Evolutionary conservation across 2,329 filamentous ascomycete species (phyloP), one percentile per base, ranked within the genome.

Genomic region (Scopulariopsis brevicaulis): DNA sequence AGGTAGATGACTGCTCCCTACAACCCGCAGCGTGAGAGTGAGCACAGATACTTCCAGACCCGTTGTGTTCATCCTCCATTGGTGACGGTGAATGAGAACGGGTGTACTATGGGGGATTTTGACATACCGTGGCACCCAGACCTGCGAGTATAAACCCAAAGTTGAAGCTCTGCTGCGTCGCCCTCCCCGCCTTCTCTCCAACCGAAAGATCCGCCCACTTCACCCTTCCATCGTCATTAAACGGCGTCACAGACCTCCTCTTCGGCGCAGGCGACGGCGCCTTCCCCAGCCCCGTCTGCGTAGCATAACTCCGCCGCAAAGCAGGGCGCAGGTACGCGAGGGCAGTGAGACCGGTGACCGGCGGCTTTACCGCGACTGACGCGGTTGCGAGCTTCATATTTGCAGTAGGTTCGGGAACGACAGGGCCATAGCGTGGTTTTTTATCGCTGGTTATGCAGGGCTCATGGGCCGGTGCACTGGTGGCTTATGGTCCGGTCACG

Each of bases 111-210:
- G 34, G n/a, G 14, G 35, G 32, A 22, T 46, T 14, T 20, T 12
- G 43, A 64, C 79, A 61, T 77, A 90, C 89, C 40, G 92, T 96
- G 64, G 93, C 76, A 37, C 84, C 79, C 12, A 92, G 73, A 28
- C 93, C 93, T 8, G 86, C 76, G 1, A 90, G 64, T 10, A 96
- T 83, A 61, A 96, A 72, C 63, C 86, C 79, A 63, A 96, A 84
- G 71, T 97, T 96, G 75, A 96, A 87, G 18, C 86, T 88, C 71
- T 96, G 93, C 71, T 96, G 92, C 0, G 90, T 93, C 10, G 90
- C 89, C 46, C 93, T 82, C 25, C 87, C 87, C 2, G 85, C 84
- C 71, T 96, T 96, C 69, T 96, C 93, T 54, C 75, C 75, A 0
- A 74, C 75, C 1, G 86, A 90, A 2, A 97, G 80, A 58, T 94